phyloP scores from a whole-genome alignment of 1,284 basidiomycete genomes.

The Malassezia nana region DNA sequence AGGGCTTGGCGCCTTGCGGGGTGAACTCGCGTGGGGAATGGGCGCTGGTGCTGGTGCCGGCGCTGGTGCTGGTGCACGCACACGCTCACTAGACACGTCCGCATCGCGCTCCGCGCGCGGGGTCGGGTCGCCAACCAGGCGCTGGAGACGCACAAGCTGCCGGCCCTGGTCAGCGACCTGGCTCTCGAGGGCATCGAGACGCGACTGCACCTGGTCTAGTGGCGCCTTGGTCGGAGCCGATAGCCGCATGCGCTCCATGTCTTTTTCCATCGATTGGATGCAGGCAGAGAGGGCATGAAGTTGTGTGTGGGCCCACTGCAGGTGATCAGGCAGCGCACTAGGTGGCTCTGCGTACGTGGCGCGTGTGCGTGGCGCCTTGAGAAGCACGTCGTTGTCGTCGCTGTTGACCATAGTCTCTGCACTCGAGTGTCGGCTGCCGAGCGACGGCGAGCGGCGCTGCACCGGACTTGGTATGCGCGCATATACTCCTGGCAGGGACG shows the following conservation, averaged over 20 bases:
- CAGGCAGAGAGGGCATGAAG: conserved; percentile 5
- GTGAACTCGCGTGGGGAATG: neutral
- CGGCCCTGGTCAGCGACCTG: conserved; percentile 1
- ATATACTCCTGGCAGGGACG: neutral
- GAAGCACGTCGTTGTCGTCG: conserved; percentile 1
- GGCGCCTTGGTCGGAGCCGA: neutral
- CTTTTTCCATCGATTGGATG: conserved; percentile 10
- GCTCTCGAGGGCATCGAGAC: conserved; percentile 3
- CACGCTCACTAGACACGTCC: neutral
- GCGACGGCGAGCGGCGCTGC: neutral
- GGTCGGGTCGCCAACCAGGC: neutral
- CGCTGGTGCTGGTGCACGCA: neutral
- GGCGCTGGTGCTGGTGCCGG: neutral
- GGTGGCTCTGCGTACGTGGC: neutral
- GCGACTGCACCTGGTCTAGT: neutral
- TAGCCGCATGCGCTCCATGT: neutral
- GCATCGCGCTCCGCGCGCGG: neutral
- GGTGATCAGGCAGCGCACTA: neutral
- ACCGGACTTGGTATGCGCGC: conserved; percentile 1
- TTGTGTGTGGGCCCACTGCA: conserved; percentile 14
- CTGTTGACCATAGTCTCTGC: conserved; percentile 14
- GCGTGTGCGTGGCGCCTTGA: neutral
- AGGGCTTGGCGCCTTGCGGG: neutral
- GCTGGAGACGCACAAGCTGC: neutral
- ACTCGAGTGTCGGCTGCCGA: conserved; percentile 17